A percentile compares a stretch with the other conserved stretches of the same genome.
Evolutionary conservation across 1,139 yeast species (phyloP).

Genomic region (Kodamaea sp.): DNA sequence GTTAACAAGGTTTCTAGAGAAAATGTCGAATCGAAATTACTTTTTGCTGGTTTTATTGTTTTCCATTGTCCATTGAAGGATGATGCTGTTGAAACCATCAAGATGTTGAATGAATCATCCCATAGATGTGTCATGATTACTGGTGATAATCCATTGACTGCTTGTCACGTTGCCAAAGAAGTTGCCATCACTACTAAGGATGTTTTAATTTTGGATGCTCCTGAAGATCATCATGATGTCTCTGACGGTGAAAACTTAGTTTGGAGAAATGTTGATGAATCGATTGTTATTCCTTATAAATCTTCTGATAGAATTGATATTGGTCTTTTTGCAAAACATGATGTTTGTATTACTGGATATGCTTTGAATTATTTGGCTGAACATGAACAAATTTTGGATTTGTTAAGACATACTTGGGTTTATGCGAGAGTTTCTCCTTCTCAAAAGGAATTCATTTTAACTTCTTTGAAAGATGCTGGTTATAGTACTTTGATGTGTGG

Average conservation of each 20-base stretch:
- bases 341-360: conserved; percentile 90
- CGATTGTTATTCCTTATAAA: conserved; percentile 65
- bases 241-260: conserved; percentile 58
- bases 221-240: conserved; percentile 59
- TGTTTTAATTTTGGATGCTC: conserved; percentile 81
- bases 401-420: conserved; percentile 90
- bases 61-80: conserved; percentile 95
- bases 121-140: conserved; percentile 98
- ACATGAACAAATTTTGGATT: conserved; percentile 63
- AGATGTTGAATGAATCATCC: conserved; percentile 90
- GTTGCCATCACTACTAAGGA: conserved; percentile 81
- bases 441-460: conserved; percentile 89
- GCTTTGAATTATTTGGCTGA: conserved; percentile 67
- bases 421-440: conserved; percentile 97
- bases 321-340: conserved; percentile 61
- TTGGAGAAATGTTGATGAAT: conserved; percentile 84
- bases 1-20: conserved; percentile 63
- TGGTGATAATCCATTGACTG: conserved; percentile 98
- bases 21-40: conserved; percentile 67
- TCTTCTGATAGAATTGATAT: conserved; percentile 57
- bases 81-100: conserved; percentile 87
- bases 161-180: conserved; percentile 95
- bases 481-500: conserved; percentile 98
- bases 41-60: conserved; percentile 89
- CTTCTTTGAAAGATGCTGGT: conserved; percentile 80